Evolutionary conservation across 352 stramenopile genomes (phyloP).

Genomic region (Phytophthora gonapodyides): DNA sequence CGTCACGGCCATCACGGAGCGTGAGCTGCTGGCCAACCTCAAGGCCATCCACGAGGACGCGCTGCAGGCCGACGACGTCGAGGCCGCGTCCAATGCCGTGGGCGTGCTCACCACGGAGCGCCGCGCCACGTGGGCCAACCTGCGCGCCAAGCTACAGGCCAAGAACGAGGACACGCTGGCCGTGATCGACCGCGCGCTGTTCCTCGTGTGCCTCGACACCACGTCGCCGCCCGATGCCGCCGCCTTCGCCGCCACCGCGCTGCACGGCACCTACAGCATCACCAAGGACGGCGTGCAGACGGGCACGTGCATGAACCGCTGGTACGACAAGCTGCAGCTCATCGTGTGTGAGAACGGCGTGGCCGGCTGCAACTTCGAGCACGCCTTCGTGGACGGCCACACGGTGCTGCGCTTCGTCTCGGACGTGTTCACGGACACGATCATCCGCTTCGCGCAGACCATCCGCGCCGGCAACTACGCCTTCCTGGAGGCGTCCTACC

Average conservation of each 20-base stretch:
- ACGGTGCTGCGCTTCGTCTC: conserved; percentile 92
- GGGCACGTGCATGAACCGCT: conserved; percentile 96
- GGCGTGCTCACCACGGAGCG: conserved; percentile 94
- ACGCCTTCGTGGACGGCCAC: conserved; percentile 97
- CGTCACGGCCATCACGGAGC: conserved; percentile 88
- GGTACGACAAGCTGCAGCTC: conserved; percentile 98
- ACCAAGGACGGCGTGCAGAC: conserved; percentile 68
- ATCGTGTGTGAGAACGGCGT: conserved; percentile 95
- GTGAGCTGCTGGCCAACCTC: conserved; percentile 92
- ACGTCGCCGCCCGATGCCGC: conserved; percentile 80
- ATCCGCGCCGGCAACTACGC: conserved; percentile 87
- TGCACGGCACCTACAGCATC: conserved; percentile 94
- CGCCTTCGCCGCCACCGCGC: conserved; percentile 80
- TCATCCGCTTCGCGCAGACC: conserved; percentile 93
- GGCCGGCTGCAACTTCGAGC: conserved; percentile 97
- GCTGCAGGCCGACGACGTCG: conserved; percentile 56
- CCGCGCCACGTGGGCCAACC: conserved; percentile 90
- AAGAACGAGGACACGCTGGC: conserved; percentile 83
- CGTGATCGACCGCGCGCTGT: conserved; percentile 93
- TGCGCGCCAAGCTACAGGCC: conserved; percentile 77
- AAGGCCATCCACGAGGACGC: conserved; percentile 90
- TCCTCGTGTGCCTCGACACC: conserved; percentile 95
- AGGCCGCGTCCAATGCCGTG: conserved; percentile 68
- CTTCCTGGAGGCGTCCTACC: conserved; percentile 80
- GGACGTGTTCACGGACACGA: conserved; percentile 92